phyloP scores from a whole-genome alignment of 2,329 filamentous ascomycete genomes.

The Diaporthe vaccinii region DNA sequence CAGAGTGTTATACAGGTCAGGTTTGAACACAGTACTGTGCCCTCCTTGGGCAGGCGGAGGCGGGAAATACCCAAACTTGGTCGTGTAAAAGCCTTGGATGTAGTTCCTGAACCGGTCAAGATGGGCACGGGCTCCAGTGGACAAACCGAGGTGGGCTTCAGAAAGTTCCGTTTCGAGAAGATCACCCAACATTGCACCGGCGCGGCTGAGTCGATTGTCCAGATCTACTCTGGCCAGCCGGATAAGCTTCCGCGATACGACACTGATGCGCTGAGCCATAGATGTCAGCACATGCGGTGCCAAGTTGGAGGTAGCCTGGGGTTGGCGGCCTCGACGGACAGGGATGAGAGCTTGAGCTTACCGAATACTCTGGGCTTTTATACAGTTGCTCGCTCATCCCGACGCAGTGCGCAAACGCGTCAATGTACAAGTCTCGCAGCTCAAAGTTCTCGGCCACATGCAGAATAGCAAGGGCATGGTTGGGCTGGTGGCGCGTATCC shows the following conservation, averaged over 20 bases:
- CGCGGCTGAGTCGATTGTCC: conserved; percentile 71
- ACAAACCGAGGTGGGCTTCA: conserved; percentile 74
- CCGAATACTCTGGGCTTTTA: conserved; percentile 71
- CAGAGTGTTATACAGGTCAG: conserved; percentile 72
- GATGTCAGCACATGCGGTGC: conserved; percentile 28
- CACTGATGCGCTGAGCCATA: conserved; percentile 58
- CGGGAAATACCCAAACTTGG: conserved; percentile 80
- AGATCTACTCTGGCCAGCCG: conserved; percentile 74
- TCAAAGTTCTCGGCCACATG: conserved; percentile 77
- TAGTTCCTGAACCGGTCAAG: conserved; percentile 81
- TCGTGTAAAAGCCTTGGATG: conserved; percentile 74
- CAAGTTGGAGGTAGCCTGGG: not conserved
- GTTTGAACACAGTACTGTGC: conserved; percentile 64
- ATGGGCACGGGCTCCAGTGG: conserved; percentile 72
- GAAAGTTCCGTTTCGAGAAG: conserved; percentile 82
- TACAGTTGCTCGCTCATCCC: conserved; percentile 78
- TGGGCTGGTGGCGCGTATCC: conserved; percentile 73
- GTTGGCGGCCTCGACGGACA: not conserved
- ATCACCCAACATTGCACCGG: conserved; percentile 69
- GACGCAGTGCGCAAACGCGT: conserved; percentile 83
- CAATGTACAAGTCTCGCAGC: conserved; percentile 75
- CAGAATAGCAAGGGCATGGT: conserved; percentile 77
- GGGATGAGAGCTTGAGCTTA: conserved; percentile 53
- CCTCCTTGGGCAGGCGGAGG: conserved; percentile 62
- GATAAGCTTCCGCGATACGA: conserved; percentile 74